Evolutionary conservation across 192 early-diverging fungal species (phyloP).

Genomic region (Linnemannia elongata): DNA sequence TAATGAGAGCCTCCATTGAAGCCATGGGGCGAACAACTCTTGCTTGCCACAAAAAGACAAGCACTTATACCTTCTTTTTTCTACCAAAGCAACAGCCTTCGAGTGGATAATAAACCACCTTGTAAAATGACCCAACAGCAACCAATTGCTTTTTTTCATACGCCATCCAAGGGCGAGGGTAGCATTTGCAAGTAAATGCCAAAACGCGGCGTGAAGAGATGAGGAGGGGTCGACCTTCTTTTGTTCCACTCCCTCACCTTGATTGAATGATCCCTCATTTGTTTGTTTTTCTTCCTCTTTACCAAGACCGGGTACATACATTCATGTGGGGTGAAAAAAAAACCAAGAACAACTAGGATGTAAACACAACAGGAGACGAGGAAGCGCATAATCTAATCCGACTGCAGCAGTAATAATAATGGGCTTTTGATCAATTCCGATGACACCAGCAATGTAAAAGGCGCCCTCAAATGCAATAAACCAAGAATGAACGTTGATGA

Average conservation of each 20-base stretch:
- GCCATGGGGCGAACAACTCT: not conserved
- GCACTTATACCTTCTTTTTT: not conserved
- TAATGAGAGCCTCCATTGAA: not conserved
- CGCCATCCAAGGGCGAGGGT: too few species aligned
- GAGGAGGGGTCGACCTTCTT: too few species aligned
- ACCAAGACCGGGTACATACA: not conserved
- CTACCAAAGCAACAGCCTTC: too few species aligned
- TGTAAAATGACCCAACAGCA: too few species aligned
- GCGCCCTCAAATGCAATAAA: not conserved
- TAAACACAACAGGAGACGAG: too few species aligned
- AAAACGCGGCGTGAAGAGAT: too few species aligned
- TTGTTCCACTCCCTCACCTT: too few species aligned
- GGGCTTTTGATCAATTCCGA: not conserved
- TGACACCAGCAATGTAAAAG: not conserved
- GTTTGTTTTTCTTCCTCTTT: not conserved
- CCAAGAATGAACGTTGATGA: not conserved
- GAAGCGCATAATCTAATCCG: slow-evolving; percentile 1
- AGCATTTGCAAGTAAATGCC: too few species aligned
- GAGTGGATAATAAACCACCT: too few species aligned
- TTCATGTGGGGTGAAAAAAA: not conserved
- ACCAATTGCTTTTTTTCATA: too few species aligned
- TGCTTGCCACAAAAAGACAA: not conserved
- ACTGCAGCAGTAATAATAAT: not conserved
- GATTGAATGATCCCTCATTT: too few species aligned
- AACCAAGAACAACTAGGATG: too few species aligned